Conservation (phyloP, 768 basidiomycete species). For the Holtermannia corniformis region DNA sequence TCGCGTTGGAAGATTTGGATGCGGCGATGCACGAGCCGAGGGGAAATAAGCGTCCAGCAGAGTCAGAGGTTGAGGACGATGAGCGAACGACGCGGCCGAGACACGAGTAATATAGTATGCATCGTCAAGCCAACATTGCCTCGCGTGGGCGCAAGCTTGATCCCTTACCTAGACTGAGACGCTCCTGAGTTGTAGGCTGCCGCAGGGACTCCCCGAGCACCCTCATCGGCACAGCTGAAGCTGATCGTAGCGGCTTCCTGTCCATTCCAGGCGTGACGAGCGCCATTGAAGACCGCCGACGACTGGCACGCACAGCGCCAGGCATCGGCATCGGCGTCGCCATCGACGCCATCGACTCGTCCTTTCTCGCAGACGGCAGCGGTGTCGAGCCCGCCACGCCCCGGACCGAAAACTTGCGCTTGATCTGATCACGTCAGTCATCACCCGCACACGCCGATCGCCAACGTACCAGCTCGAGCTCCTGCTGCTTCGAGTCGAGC, state of each 20-base stretch:
- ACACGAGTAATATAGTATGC: too few species aligned
- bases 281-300: constrained; percentile 17
- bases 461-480: constrained; percentile 67
- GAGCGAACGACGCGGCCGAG: too few species aligned
- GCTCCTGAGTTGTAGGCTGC: too few species aligned
- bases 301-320: neutral
- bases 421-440: constrained; percentile 23
- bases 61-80: too few species aligned
- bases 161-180: too few species aligned
- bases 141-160: too few species aligned
- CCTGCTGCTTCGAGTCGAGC: constrained; percentile 87
- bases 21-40: too few species aligned
- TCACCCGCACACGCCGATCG: neutral
- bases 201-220: too few species aligned
- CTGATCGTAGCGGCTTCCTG: neutral
- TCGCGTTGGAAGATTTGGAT: too few species aligned
- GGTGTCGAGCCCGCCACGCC: constrained; percentile 36
- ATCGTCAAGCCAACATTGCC: too few species aligned
- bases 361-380: constrained; percentile 3
- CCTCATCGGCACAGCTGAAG: too few species aligned
- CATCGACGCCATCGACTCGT: neutral
- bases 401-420: constrained; percentile 33
- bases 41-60: too few species aligned
- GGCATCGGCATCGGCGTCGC: constrained; percentile 4
- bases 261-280: constrained; percentile 14